A percentile compares a stretch with the other conserved stretches of the same genome.
Conservation (phyloP, 768 basidiomycete species). For the Boletus coccyginus region DNA sequence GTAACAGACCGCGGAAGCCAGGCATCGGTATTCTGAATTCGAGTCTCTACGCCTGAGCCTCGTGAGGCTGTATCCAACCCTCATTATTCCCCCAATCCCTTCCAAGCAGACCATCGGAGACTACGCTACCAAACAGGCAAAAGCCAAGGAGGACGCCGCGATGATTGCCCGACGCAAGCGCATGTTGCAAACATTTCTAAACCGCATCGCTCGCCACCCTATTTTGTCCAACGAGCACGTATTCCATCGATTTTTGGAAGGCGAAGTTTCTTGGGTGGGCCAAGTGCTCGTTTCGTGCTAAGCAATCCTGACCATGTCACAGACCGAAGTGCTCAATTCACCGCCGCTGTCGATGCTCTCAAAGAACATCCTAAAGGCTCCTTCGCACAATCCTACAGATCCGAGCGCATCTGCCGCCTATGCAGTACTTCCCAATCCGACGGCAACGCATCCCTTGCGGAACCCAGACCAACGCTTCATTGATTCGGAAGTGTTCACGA, state of each 20-base stretch:
- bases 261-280: slow-evolving; percentile 92
- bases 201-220: slow-evolving; percentile 86
- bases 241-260: slow-evolving; percentile 93
- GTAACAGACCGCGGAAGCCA: slow-evolving; percentile 70
- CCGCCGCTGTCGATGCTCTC: slow-evolving; percentile 89
- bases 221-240: slow-evolving; percentile 95
- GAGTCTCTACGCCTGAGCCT: slow-evolving; percentile 86
- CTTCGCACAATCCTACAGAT: slow-evolving; percentile 92
- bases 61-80: slow-evolving; percentile 86
- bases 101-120: slow-evolving; percentile 95
- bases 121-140: slow-evolving; percentile 95
- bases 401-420: slow-evolving; percentile 70
- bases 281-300: neutral
- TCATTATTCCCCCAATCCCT: slow-evolving; percentile 97
- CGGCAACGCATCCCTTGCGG: slow-evolving; percentile 83
- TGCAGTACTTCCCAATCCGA: slow-evolving; percentile 83
- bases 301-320: slow-evolving; percentile 5
- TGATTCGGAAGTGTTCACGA: slow-evolving; percentile 94
- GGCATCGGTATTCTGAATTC: slow-evolving; percentile 96
- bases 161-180: slow-evolving; percentile 91
- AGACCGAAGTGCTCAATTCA: slow-evolving; percentile 92
- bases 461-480: slow-evolving; percentile 93
- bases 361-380: slow-evolving; percentile 94
- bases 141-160: slow-evolving; percentile 93
- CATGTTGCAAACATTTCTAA: slow-evolving; percentile 94